These are phyloP conservation scores for Heteromeles arbutifolia DNA, from an alignment of 306 rosid genomes.

Conservation along the genomic window DNA sequence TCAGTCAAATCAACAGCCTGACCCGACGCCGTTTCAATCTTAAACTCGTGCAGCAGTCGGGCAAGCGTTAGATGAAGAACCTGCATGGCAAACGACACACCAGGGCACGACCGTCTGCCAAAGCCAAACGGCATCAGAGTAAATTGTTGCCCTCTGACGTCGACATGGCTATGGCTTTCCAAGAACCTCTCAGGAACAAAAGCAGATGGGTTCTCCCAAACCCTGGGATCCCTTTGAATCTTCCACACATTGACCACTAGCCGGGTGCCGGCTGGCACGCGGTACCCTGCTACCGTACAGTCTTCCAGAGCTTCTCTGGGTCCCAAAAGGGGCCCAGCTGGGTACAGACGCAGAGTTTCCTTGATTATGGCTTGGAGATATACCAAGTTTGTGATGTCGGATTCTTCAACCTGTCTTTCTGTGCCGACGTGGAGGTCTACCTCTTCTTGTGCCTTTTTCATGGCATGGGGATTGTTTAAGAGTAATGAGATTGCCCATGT, in stretches of 20 bases:
- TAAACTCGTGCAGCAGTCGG: conserved; percentile 43
- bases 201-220: conserved; percentile 38
- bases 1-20: conserved; percentile 40
- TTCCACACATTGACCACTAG: conserved; percentile 45
- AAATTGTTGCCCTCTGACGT: conserved; percentile 42
- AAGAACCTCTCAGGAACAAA: conserved; percentile 49
- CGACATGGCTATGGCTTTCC: conserved; percentile 19
- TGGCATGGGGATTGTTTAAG: conserved; percentile 26
- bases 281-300: conserved; percentile 37
- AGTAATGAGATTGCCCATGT: conserved; percentile 56
- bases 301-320: conserved; percentile 50
- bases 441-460: conserved; percentile 47
- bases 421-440: conserved; percentile 39
- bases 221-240: conserved; percentile 55
- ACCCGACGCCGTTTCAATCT: conserved; percentile 23
- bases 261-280: conserved; percentile 41
- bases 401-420: conserved; percentile 37
- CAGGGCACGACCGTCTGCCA: conserved; percentile 50
- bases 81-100: conserved; percentile 45
- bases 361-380: conserved; percentile 48
- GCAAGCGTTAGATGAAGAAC: conserved; percentile 47
- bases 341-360: conserved; percentile 45
- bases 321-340: conserved; percentile 46
- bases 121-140: conserved; percentile 56
- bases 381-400: conserved; percentile 29